Evolutionary conservation across 352 stramenopile genomes (phyloP).

Genomic region (Phytophthora europaea): DNA sequence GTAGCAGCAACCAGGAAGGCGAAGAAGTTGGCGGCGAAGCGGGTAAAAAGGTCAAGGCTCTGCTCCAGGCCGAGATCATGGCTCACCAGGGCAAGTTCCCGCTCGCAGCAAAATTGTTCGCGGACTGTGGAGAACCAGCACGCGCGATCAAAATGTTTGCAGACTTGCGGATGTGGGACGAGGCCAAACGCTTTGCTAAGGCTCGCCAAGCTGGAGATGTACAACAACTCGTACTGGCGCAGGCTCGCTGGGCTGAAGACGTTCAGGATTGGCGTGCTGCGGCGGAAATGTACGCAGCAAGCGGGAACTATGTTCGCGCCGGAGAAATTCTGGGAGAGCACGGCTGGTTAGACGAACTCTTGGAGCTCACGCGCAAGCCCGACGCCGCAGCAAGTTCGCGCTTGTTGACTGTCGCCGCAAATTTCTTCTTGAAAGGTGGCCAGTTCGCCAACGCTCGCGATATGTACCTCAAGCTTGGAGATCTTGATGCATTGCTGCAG

Average conservation of each 20-base stretch:
- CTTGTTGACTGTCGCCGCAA: constrained; percentile 67
- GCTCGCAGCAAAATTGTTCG: constrained; percentile 91
- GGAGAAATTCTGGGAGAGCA: constrained; percentile 90
- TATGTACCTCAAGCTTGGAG: constrained; percentile 84
- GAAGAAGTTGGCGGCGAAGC: constrained; percentile 45
- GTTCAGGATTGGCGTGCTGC: constrained; percentile 93
- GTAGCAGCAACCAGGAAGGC: constrained; percentile 25
- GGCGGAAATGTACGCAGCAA: constrained; percentile 93
- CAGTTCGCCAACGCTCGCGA: constrained; percentile 84
- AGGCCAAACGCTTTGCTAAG: constrained; percentile 93
- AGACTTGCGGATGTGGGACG: constrained; percentile 94
- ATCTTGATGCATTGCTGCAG: constrained; percentile 88
- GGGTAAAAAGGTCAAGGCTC: constrained; percentile 62
- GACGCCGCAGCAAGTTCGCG: constrained; percentile 51
- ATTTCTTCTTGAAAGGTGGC: constrained; percentile 76
- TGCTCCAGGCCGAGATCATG: constrained; percentile 93
- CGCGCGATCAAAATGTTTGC: constrained; percentile 95
- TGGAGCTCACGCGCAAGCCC: constrained; percentile 76
- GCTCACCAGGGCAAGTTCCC: constrained; percentile 94
- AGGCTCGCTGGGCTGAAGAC: constrained; percentile 95
- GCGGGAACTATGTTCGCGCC: constrained; percentile 83
- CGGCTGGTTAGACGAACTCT: constrained; percentile 89
- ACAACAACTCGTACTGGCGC: constrained; percentile 88
- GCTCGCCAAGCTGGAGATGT: constrained; percentile 87
- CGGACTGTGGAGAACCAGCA: constrained; percentile 81